A percentile compares a stretch with the other conserved stretches of the same genome.
These are phyloP conservation scores for Leccinum solheimii DNA, from an alignment of 1,284 basidiomycete genomes.

Conservation along the genomic window DNA sequence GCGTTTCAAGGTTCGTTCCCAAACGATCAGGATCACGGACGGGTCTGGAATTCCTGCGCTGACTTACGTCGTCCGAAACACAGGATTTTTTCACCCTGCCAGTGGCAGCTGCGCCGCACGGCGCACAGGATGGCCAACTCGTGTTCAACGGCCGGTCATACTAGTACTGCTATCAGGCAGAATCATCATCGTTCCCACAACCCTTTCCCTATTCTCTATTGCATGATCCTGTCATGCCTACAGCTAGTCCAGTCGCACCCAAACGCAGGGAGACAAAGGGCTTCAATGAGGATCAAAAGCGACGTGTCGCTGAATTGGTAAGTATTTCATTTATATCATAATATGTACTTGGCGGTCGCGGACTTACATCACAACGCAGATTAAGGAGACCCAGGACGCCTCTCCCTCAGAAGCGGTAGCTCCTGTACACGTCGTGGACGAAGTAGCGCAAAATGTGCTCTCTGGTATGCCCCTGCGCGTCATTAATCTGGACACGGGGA, in stretches of 20 bases:
- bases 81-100: conserved; percentile 4
- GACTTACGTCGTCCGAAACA: not conserved
- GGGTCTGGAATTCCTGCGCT: not conserved
- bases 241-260: conserved; percentile 1
- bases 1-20: not conserved
- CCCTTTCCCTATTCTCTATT: conserved; percentile 1
- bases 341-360: not conserved
- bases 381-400: conserved; percentile 3
- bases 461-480: conserved; percentile 25
- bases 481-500: conserved; percentile 23
- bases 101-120: conserved; percentile 2
- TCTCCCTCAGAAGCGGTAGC: conserved; percentile 7
- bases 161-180: not conserved
- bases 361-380: conserved; percentile 1
- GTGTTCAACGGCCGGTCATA: not conserved
- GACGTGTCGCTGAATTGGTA: conserved; percentile 2
- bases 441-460: conserved; percentile 20
- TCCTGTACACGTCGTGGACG: conserved; percentile 19
- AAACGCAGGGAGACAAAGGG: not conserved
- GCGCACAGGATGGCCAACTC: conserved; percentile 2
- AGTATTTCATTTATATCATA: not conserved
- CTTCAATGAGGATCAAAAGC: conserved; percentile 1
- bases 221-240: conserved; percentile 11
- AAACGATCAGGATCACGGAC: too few species aligned
- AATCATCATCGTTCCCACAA: not conserved